Evolutionary conservation across 192 early-diverging fungal species (phyloP), one percentile per base, ranked within the genome.

Genomic region (Thamnidium elegans): DNA sequence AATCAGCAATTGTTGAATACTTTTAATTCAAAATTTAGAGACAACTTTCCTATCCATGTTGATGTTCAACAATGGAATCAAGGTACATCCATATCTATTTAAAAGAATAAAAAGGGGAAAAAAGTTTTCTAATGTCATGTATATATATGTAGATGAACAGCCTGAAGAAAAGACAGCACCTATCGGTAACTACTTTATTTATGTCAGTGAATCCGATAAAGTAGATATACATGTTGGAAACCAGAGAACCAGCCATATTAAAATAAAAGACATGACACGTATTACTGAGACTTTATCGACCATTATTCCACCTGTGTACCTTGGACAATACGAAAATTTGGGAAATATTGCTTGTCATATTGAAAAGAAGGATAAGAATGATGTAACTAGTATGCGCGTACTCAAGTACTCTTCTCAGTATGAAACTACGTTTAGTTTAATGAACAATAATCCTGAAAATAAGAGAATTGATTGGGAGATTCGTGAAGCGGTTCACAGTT

Each of bases 401-500:
- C 76, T 98, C 43, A 95, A 95, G 70, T 97, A 90, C 68, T 85
- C 94, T 0, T 77, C 90, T 14, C 79, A 87, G 52, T 96, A 96
- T 59, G 86, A 95, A 62, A 53, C 96, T 42, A 89, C 88, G 3
- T 90, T 96, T 56, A 95, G 89, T 59, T 73, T 99, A 14, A 82
- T 97, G 72, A 93, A 92, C 64, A 93, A 86, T 10, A 81, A 96
- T 54, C 90, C 95, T 0, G 78, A 72, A 7, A 80, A 81, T n/a
- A 72, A 83, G 3, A 60, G 76, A 2, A 79, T 91, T 0, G 81
- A 83, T 50, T 99, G 97, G 97, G 89, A 94, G 51, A 91, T 94
- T 59, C 81, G 91, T 62, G 72, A 73, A 4, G 87, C 90, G 0
- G 75, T 93, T 6, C 62, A 82, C 19, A 76, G 65, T 1, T 91